Evolutionary conservation across 2,329 filamentous ascomycete genomes (phyloP).

Genomic region (Cladosporium sp.): DNA sequence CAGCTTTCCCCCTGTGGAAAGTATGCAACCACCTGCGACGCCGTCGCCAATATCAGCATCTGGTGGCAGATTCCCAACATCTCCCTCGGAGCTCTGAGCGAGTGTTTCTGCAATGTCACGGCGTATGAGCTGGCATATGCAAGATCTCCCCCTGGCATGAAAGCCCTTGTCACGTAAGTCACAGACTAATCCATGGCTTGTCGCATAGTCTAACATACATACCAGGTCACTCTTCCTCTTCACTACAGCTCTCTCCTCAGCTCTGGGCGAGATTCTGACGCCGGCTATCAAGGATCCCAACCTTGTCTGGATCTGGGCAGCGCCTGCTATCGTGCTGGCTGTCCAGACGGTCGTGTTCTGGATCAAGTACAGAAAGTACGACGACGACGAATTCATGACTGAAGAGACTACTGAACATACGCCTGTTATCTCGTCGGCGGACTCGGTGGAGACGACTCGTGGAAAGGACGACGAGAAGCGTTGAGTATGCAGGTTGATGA

Average conservation of each 20-base stretch:
- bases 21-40: conserved; percentile 27
- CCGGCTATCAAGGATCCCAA: conserved; percentile 51
- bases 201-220: not conserved
- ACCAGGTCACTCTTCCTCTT: conserved; percentile 43
- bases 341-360: conserved; percentile 53
- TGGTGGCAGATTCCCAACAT: conserved; percentile 34
- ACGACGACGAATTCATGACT: conserved; percentile 36
- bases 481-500: not conserved
- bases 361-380: conserved; percentile 47
- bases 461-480: not conserved
- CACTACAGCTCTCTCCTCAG: conserved; percentile 43
- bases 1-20: conserved; percentile 52
- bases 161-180: conserved; percentile 42
- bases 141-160: conserved; percentile 47
- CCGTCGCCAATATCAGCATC: conserved; percentile 26
- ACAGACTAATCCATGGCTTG: not conserved
- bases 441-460: not conserved
- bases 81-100: not conserved
- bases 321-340: conserved; percentile 45
- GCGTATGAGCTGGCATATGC: conserved; percentile 49
- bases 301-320: conserved; percentile 45
- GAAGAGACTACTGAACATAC: conserved; percentile 12
- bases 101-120: not conserved
- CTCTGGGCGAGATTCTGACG: conserved; percentile 47
- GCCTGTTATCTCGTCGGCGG: not conserved